Percentiles rank a stretch among this genome's conserved stretches.
These are phyloP conservation scores for Exophiala oligosperma DNA, from an alignment of 2,329 filamentous ascomycete genomes.

Conservation along the genomic window DNA sequence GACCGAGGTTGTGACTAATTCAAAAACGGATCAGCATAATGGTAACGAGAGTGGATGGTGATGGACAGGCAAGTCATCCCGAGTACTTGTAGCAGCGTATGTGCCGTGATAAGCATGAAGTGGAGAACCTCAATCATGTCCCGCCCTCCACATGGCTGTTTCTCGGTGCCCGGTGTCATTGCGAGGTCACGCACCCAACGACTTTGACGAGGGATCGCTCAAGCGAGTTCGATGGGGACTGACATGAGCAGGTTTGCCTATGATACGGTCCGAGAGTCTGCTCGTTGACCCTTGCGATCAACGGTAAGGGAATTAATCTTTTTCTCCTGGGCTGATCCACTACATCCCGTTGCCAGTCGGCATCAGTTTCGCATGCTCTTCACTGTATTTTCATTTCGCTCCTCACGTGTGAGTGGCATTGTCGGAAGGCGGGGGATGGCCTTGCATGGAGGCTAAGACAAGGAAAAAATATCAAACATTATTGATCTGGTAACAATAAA, in stretches of 20 bases:
- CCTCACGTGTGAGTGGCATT: neutral
- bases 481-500: neutral
- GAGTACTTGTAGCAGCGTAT: neutral
- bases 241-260: neutral
- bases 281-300: neutral
- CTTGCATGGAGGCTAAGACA: neutral
- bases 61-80: neutral
- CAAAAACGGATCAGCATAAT: neutral
- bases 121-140: neutral
- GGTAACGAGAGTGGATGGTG: neutral
- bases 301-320: neutral
- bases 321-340: neutral
- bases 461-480: neutral
- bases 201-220: neutral
- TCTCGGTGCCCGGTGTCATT: too few species aligned
- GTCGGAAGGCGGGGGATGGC: neutral
- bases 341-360: neutral
- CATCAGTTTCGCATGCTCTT: conserved; percentile 5
- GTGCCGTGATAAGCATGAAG: neutral
- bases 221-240: neutral
- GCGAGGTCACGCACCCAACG: too few species aligned
- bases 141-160: neutral
- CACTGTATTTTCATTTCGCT: neutral
- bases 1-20: neutral
- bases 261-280: neutral